Evolutionary conservation across 2,329 filamentous ascomycete genomes (phyloP).

Genomic region (Talaromyces sp.): DNA sequence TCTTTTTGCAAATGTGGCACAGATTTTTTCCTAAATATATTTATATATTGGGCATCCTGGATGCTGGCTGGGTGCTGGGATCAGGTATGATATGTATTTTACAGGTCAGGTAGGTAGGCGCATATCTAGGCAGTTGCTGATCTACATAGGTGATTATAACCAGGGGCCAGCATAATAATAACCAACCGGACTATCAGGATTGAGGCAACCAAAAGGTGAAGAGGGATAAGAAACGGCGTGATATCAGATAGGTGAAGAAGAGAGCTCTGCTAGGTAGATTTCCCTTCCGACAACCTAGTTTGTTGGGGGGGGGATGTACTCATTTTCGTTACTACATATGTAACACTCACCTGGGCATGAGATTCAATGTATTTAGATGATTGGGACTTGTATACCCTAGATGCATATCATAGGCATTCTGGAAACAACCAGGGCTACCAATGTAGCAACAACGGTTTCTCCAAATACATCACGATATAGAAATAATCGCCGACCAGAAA

Average conservation of each 20-base stretch:
- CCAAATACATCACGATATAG: background rate
- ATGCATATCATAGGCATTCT: too few relatives aligned
- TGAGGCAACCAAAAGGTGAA: background rate
- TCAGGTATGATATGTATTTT: background rate
- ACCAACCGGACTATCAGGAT: background rate
- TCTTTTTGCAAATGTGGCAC: background rate
- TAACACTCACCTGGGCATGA: too few relatives aligned
- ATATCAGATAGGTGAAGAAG: background rate
- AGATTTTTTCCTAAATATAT: slow-evolving; percentile 1
- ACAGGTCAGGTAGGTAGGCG: too few relatives aligned
- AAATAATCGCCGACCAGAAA: background rate
- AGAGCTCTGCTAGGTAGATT: background rate
- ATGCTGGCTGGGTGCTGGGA: background rate
- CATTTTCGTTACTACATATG: too few relatives aligned
- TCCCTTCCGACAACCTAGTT: too few relatives aligned
- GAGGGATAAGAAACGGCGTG: too few relatives aligned
- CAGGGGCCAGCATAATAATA: background rate
- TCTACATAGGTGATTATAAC: background rate
- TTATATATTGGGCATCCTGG: background rate
- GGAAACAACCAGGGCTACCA: too few relatives aligned
- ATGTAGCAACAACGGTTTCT: too few relatives aligned
- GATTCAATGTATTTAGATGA: background rate
- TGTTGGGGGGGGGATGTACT: too few relatives aligned
- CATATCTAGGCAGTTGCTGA: background rate
- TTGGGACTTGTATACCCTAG: background rate